Base-by-base conservation (phyloP, 805 yeast genomes). In the Saturnispora halmiae region DNA sequence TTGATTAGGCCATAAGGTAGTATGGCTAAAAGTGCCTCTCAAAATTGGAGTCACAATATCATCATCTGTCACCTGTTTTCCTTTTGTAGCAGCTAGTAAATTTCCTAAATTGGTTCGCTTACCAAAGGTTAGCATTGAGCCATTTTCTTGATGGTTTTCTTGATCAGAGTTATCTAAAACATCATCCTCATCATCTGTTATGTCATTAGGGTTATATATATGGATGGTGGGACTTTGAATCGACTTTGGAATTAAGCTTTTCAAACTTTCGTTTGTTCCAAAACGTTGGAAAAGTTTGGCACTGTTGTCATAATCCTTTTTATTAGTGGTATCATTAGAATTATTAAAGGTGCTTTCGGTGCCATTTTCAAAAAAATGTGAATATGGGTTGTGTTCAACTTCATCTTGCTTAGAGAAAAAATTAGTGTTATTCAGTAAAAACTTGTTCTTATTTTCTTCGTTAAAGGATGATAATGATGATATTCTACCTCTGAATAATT, bases 21-120 rank as follows among this genome's bases (percentile, higher is more conserved):
- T 37, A 14, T 45, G 44, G 3, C 40, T 33, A 36, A 50, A 52
- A 3, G 54, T 48, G 19, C 55, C 54, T 13, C 43, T 47, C 8
- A 51, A 32, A 4, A 48, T 28, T 1, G 48, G 37, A 14, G 40
- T 28, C 10, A 40, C 28, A 10, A 40, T 29, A 18, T 38, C 38
- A 1, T 34, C 44, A 22, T 34, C 36, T 13, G 40, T n/a, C 13
- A 18, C 29, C 18, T 30, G 16, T 18, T 14, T 25, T 6, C 6
- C 11, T 7, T 16, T 18, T 13, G 18, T 20, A 32, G 19, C 20
- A 7, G 34, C 14, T 16, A 14, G 25, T 16, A 37, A 18, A 6
- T 26, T 25, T 3, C 38, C 14, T 6, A 43, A n/a, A 18, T 39
- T 36, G 10, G n/a, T 15, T 4, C 41, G 18, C 4, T 32, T 38